A percentile compares a stretch with the other conserved stretches of the same genome.
Conservation (phyloP, 2,329 filamentous ascomycete genomes). For the Fusarium heterosporum region DNA sequence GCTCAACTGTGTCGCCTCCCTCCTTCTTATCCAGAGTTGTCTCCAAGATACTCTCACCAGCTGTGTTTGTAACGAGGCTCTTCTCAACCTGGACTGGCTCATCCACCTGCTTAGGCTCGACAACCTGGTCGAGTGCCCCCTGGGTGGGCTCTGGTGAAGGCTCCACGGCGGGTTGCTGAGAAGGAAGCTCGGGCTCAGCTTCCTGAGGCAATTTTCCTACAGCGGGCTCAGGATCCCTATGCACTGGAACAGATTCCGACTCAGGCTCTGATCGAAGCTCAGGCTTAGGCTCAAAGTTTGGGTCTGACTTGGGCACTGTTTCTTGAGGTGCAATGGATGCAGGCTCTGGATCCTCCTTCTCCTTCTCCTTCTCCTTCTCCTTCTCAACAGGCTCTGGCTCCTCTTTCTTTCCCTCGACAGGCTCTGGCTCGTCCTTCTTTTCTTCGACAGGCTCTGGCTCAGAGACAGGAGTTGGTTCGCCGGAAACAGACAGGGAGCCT, state of each 20-base stretch:
- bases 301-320: constrained; percentile 10
- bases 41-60: constrained; percentile 58
- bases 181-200: constrained; percentile 22
- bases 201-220: constrained; percentile 27
- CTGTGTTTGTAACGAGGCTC: constrained; percentile 56
- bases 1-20: constrained; percentile 50
- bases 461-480: constrained; percentile 26
- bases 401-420: constrained; percentile 7
- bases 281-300: constrained; percentile 22
- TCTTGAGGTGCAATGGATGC: constrained; percentile 9
- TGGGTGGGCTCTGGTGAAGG: constrained; percentile 17
- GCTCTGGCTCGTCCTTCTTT: constrained; percentile 3
- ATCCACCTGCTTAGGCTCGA: constrained; percentile 4
- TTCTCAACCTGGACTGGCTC: constrained; percentile 45
- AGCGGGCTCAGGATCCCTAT: constrained; percentile 26
- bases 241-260: constrained; percentile 27
- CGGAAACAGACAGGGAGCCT: constrained; percentile 53
- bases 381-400: constrained; percentile 12
- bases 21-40: constrained; percentile 53
- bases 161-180: constrained; percentile 32
- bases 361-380: constrained; percentile 15
- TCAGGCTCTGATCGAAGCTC: constrained; percentile 27
- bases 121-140: constrained; percentile 1
- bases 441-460: constrained; percentile 19
- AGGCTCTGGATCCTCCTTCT: constrained; percentile 3